Evolutionary conservation across 192 early-diverging fungal species (phyloP).

Genomic region (Linnemannia schmuckeri): DNA sequence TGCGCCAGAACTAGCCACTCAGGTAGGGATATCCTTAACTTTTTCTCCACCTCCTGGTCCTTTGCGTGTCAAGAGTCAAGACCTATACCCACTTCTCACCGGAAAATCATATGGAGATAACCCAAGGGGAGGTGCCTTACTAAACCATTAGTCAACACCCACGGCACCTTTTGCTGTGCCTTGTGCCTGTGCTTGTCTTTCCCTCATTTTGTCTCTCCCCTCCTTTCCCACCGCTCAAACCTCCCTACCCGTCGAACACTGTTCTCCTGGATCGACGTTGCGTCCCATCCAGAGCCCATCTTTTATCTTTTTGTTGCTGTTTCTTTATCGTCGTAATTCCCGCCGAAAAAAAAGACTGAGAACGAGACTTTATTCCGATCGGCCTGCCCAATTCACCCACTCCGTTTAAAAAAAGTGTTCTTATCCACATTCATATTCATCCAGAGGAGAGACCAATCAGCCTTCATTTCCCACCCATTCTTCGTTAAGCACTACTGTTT

Average conservation of each 20-base stretch:
- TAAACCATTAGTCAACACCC: background rate
- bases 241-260: background rate
- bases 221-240: background rate
- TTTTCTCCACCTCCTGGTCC: background rate
- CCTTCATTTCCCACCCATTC: background rate
- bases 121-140: no score
- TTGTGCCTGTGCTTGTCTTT: background rate
- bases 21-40: background rate
- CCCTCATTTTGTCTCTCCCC: no score
- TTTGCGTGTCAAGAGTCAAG: background rate
- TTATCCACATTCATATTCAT: background rate
- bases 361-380: background rate
- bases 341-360: background rate
- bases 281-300: background rate
- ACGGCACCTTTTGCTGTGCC: background rate
- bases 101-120: background rate
- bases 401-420: background rate
- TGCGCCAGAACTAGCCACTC: background rate
- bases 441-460: background rate
- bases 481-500: slow-evolving; percentile 1
- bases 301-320: slow-evolving; percentile 1
- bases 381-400: background rate
- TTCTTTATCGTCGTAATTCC: background rate
- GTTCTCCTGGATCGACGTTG: background rate
- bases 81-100: background rate